A percentile compares a stretch with the other conserved stretches of the same genome.
Conservation (phyloP, 371 early-diverging fungal genomes). For the Mucor lusitanicus region DNA sequence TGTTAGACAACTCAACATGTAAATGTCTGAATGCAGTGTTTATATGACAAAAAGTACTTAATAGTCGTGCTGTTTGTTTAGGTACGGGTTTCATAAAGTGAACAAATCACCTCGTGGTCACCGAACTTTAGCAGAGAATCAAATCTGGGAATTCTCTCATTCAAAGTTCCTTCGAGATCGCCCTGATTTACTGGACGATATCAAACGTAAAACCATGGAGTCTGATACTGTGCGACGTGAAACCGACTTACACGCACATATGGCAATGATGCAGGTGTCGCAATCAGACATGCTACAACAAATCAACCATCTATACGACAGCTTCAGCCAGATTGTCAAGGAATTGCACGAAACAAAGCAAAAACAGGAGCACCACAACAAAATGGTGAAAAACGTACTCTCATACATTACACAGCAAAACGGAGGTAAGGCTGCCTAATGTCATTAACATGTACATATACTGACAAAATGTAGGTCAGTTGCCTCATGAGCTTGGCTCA, state of each 20-base stretch:
- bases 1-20: constrained; percentile 89
- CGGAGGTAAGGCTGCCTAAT: constrained; percentile 25
- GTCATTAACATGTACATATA: background rate
- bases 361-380: constrained; percentile 63
- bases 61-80: constrained; percentile 9
- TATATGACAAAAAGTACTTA: background rate
- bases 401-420: constrained; percentile 55
- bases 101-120: constrained; percentile 86
- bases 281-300: constrained; percentile 79
- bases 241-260: constrained; percentile 70
- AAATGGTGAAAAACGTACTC: constrained; percentile 61
- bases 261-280: constrained; percentile 75
- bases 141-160: constrained; percentile 94
- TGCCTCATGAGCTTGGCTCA: constrained; percentile 46
- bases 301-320: constrained; percentile 70
- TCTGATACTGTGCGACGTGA: constrained; percentile 74
- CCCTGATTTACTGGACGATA: constrained; percentile 81
- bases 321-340: constrained; percentile 66
- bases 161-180: constrained; percentile 79
- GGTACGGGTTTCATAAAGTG: constrained; percentile 90
- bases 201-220: constrained; percentile 87
- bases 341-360: constrained; percentile 74
- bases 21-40: constrained; percentile 23
- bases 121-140: constrained; percentile 81
- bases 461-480: background rate